A percentile compares a stretch with the other conserved stretches of the same genome.
Conservation (phyloP, 1,139 yeast species). For the Taphrina sp. region DNA sequence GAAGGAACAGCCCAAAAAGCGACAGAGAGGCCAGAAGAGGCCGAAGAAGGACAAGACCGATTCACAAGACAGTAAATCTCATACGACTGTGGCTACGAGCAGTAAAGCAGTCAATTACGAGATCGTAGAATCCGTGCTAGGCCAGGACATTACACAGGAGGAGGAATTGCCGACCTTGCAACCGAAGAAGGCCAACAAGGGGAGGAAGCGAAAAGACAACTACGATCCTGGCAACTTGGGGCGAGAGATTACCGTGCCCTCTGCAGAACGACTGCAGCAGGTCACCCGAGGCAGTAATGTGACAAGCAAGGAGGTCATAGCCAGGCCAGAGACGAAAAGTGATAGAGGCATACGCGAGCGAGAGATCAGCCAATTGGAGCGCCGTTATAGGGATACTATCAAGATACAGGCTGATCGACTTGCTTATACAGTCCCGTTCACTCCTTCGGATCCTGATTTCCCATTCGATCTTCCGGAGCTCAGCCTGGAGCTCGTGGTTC, state of each 20-base stretch:
- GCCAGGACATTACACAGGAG: too few relatives aligned
- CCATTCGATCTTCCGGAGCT: conserved; percentile 61
- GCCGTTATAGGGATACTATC: conserved; percentile 1
- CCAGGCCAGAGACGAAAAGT: neutral
- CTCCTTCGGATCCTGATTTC: conserved; percentile 72
- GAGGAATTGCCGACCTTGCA: neutral
- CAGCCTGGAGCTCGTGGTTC: conserved; percentile 56
- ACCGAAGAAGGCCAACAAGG: neutral
- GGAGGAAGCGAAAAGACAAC: conserved; percentile 12
- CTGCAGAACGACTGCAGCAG: conserved; percentile 1
- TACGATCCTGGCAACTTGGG: conserved; percentile 8
- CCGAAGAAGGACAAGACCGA: neutral
- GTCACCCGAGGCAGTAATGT: neutral
- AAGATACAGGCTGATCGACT: neutral
- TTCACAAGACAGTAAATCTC: neutral
- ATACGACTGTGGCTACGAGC: neutral
- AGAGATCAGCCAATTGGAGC: conserved; percentile 22
- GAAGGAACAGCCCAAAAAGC: conserved; percentile 8
- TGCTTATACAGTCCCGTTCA: conserved; percentile 8
- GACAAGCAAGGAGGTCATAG: neutral
- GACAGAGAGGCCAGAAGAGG: conserved; percentile 27
- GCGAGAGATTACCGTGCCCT: conserved; percentile 5
- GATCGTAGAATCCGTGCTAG: too few relatives aligned
- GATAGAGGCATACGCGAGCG: conserved; percentile 2
- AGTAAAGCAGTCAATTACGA: neutral